Evolutionary conservation across 2,329 filamentous ascomycete genomes (phyloP).

Genomic region (Ophiostoma triangulosporum): DNA sequence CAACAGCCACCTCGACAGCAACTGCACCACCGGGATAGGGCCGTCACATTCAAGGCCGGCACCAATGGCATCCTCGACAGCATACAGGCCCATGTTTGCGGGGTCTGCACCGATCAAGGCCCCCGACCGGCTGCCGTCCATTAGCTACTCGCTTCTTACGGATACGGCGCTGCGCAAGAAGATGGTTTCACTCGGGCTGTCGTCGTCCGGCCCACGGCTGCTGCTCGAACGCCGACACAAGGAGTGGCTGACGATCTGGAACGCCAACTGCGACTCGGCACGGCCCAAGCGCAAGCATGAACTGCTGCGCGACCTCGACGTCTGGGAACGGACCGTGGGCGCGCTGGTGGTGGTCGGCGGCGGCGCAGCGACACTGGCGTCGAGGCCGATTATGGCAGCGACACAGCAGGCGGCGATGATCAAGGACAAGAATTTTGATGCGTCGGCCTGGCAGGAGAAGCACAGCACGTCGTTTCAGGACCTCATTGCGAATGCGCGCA

Average conservation of each 20-base stretch:
- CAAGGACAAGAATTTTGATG: conserved; percentile 83
- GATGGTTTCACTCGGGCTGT: conserved; percentile 65
- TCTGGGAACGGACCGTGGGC: conserved; percentile 78
- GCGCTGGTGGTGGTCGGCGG: conserved; percentile 23
- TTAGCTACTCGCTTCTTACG: conserved; percentile 81
- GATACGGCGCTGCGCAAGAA: conserved; percentile 69
- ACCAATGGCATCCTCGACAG: neutral
- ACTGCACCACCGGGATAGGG: neutral
- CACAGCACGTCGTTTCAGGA: conserved; percentile 66
- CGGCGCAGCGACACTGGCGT: conserved; percentile 17
- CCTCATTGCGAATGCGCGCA: conserved; percentile 63
- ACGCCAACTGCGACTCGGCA: conserved; percentile 85
- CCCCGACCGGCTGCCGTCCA: conserved; percentile 56
- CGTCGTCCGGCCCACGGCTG: conserved; percentile 50
- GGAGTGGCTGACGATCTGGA: conserved; percentile 93
- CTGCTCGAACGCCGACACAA: conserved; percentile 69
- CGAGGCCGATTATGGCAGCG: conserved; percentile 11
- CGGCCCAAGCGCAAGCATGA: conserved; percentile 56
- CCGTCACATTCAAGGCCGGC: neutral
- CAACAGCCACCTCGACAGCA: conserved; percentile 60
- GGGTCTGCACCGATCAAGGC: conserved; percentile 11
- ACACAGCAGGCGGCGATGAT: conserved; percentile 35
- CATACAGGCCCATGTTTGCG: conserved; percentile 3
- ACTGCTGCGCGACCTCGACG: conserved; percentile 63
- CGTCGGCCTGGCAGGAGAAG: conserved; percentile 56